A percentile compares a stretch with the other conserved stretches of the same genome.
phyloP scores from a whole-genome alignment of 2,329 filamentous ascomycete genomes.

The Aspergillus persii region DNA sequence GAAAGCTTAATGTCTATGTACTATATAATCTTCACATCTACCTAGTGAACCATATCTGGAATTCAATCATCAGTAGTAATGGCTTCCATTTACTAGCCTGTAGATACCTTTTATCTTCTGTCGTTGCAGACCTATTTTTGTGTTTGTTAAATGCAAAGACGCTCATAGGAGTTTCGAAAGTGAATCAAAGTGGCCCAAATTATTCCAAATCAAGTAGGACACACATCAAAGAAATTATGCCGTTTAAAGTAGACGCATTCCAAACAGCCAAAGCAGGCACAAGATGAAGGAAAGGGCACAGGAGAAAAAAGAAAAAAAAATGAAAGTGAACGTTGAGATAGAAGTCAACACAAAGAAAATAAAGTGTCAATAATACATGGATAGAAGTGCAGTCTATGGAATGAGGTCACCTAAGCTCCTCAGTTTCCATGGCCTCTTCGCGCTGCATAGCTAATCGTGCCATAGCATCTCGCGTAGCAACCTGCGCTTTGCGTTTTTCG shows the following conservation, averaged over 20 bases:
- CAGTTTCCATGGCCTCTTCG: conserved; percentile 39
- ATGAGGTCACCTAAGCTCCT: conserved; percentile 20
- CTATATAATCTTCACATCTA: no score
- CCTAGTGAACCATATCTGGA: no score
- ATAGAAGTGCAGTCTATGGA: conserved; percentile 9
- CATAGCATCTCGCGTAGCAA: conserved; percentile 35
- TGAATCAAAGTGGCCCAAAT: neutral
- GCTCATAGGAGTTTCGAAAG: neutral
- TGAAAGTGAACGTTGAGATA: neutral
- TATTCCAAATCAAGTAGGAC: neutral
- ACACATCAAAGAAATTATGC: neutral
- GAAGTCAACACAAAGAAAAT: neutral
- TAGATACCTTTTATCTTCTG: neutral
- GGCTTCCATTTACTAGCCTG: neutral
- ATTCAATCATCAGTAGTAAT: neutral
- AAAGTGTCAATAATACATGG: conserved; percentile 14
- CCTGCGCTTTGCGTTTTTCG: conserved; percentile 32
- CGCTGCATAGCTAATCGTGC: conserved; percentile 38
- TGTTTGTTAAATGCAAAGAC: neutral
- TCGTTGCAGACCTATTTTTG: neutral
- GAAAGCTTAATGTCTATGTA: no score
- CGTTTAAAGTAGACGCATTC: neutral
- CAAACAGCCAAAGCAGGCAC: neutral
- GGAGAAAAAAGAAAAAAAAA: neutral
- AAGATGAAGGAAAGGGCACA: neutral